These are phyloP conservation scores for Neospora caninum DNA, from an alignment of 169 alveolate species.

Conservation along the genomic window DNA sequence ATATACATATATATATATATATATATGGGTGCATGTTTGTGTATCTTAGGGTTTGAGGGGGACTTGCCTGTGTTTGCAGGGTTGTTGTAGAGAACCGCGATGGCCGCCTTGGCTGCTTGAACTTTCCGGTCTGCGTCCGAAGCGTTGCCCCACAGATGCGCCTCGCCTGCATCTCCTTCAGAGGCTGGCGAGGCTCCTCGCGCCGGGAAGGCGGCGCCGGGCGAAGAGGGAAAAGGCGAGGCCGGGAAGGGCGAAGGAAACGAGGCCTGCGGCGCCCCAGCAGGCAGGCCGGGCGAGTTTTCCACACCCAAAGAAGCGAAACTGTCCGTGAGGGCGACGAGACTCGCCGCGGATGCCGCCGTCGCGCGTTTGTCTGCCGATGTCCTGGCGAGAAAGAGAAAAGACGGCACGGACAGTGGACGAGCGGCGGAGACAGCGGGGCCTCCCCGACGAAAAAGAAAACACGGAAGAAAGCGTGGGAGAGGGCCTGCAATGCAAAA, in stretches of 20 bases:
- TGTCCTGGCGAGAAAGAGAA: not conserved
- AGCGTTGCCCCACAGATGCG: not conserved
- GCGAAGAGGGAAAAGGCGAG: not conserved
- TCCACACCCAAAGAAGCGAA: not conserved
- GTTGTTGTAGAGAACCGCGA: conserved; percentile 40
- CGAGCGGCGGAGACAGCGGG: too few relatives aligned
- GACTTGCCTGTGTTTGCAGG: not conserved
- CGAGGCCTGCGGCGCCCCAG: not conserved
- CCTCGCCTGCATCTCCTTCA: not conserved
- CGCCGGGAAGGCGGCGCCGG: not conserved
- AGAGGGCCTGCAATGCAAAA: too few relatives aligned
- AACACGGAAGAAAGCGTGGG: not conserved
- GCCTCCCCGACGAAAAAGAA: not conserved
- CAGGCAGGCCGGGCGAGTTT: not conserved
- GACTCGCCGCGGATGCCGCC: conserved; percentile 32
- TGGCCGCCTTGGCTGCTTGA: conserved; percentile 39
- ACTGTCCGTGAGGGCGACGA: conserved; percentile 5
- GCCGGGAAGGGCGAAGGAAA: not conserved
- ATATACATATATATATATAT: not conserved
- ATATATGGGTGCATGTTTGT: not conserved
- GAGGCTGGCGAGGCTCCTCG: not conserved
- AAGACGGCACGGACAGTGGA: not conserved
- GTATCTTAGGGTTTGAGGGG: too few relatives aligned
- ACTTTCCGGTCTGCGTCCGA: conserved; percentile 41
- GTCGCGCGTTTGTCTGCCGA: not conserved